These are phyloP conservation scores for Pelargonium myrrhifolium DNA, from an alignment of 441 rosid genomes.

Conservation along the genomic window DNA sequence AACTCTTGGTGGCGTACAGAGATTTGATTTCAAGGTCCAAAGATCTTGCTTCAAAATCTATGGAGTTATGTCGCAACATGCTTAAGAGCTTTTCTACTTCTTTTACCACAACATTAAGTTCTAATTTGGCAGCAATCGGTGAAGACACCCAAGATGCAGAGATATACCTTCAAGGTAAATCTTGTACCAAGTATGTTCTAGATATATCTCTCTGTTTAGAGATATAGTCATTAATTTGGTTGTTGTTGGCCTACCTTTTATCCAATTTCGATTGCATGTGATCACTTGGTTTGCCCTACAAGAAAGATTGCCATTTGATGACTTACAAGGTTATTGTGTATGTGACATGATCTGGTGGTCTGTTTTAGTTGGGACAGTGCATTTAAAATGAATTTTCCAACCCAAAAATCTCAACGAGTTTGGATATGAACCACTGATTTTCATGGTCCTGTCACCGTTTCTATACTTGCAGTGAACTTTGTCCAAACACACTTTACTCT, in stretches of 20 bases:
- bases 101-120: conserved; percentile 41
- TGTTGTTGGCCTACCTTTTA: not conserved
- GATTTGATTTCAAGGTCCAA: conserved; percentile 37
- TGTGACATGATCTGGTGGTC: not conserved
- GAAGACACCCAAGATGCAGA: conserved; percentile 31
- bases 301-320: not conserved
- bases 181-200: conserved; percentile 7
- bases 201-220: conserved; percentile 7
- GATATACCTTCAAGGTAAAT: conserved; percentile 63
- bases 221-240: not conserved
- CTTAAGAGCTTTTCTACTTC: conserved; percentile 41
- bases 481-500: no score
- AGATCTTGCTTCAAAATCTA: conserved; percentile 23
- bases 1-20: conserved; percentile 66
- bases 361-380: no score
- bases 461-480: no score
- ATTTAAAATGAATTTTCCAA: no score
- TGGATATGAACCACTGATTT: no score
- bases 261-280: not conserved
- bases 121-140: conserved; percentile 27
- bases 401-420: no score
- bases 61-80: conserved; percentile 41
- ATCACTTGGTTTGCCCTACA: not conserved
- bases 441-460: no score
- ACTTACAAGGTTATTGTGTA: not conserved